Conservation (phyloP, 148 eudicot species). For the Arctostaphylos glauca region DNA sequence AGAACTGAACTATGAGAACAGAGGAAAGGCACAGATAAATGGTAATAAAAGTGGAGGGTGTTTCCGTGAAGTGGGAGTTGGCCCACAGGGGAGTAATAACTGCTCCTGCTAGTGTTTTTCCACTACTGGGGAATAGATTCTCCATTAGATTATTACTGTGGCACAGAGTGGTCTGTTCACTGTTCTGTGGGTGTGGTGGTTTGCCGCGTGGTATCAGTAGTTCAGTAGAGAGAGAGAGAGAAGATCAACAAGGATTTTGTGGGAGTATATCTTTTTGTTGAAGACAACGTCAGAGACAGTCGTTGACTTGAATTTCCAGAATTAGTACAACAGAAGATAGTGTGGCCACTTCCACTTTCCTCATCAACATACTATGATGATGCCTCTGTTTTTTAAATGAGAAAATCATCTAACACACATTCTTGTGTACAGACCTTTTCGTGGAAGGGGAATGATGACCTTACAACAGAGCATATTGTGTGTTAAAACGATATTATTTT, state of each 20-base stretch:
- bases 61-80: background rate
- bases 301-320: background rate
- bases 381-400: too few relatives aligned
- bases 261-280: background rate
- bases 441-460: too few relatives aligned
- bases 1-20: constrained; percentile 4
- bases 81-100: background rate
- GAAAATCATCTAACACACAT: too few relatives aligned
- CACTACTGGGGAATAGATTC: background rate
- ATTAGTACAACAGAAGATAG: background rate
- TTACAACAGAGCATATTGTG: too few relatives aligned
- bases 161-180: background rate
- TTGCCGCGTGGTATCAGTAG: background rate
- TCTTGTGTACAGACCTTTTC: too few relatives aligned
- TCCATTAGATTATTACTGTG: background rate
- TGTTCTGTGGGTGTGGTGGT: background rate
- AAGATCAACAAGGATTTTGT: background rate
- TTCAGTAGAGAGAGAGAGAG: background rate
- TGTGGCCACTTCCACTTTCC: background rate
- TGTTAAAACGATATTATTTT: too few relatives aligned
- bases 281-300: background rate
- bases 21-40: background rate
- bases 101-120: background rate
- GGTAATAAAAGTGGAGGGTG: background rate
- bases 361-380: background rate